Evolutionary conservation across 805 yeast genomes (phyloP).

Genomic region (Yamadazyma akitaensis): DNA sequence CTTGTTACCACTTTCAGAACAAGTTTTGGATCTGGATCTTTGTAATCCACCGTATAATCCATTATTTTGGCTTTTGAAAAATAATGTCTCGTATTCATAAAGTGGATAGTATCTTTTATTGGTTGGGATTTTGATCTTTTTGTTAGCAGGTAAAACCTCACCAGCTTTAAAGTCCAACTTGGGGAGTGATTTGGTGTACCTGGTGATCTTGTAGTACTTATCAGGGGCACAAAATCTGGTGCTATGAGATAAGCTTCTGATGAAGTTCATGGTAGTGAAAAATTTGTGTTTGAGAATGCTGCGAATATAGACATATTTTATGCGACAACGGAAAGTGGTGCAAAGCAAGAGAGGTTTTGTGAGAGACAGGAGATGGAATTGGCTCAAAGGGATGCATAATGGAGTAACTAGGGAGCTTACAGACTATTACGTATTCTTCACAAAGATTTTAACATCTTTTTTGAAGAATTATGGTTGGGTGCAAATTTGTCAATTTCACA

Average conservation of each 20-base stretch:
- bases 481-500: no score
- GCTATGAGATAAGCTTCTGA: conserved; percentile 9
- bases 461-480: no score
- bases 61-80: conserved; percentile 78
- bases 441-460: no score
- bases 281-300: conserved; percentile 2
- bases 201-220: conserved; percentile 39
- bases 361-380: neutral
- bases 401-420: no score
- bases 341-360: neutral
- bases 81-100: conserved; percentile 59
- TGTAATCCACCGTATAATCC: conserved; percentile 92
- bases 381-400: no score
- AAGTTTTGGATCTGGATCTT: conserved; percentile 69
- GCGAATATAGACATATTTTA: neutral
- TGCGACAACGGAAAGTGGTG: neutral
- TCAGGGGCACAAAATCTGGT: conserved; percentile 17
- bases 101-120: conserved; percentile 23
- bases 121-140: conserved; percentile 20
- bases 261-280: conserved; percentile 6
- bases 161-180: conserved; percentile 35
- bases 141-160: conserved; percentile 26
- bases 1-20: conserved; percentile 75
- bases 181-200: conserved; percentile 37
- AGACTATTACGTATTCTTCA: no score